These are phyloP conservation scores for Fusarium metavorans DNA, from an alignment of 2,329 filamentous ascomycete genomes.

Conservation along the genomic window DNA sequence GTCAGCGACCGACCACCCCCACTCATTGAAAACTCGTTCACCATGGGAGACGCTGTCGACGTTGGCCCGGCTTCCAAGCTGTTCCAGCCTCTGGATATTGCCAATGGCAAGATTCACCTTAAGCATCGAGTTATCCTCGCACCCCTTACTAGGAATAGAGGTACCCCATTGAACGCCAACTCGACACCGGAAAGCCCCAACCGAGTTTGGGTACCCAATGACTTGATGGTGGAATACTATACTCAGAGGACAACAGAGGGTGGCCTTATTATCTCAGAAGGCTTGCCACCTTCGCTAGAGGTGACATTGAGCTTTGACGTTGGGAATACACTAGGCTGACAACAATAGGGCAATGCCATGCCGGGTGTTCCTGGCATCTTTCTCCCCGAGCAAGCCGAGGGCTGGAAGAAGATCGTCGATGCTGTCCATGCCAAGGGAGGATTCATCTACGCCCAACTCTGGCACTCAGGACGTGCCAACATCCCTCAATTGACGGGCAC, in stretches of 20 bases:
- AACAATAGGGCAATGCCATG: slow-evolving; percentile 46
- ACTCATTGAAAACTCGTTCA: neutral
- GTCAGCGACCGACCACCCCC: neutral
- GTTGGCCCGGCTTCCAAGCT: slow-evolving; percentile 36
- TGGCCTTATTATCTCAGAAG: slow-evolving; percentile 59
- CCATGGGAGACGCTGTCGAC: slow-evolving; percentile 28
- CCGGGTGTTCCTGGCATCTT: slow-evolving; percentile 70
- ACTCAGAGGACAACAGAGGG: slow-evolving; percentile 55
- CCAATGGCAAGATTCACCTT: slow-evolving; percentile 59
- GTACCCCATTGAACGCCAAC: slow-evolving; percentile 55
- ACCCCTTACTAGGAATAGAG: slow-evolving; percentile 66
- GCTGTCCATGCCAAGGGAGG: slow-evolving; percentile 72
- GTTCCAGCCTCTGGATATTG: slow-evolving; percentile 50
- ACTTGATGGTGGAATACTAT: slow-evolving; percentile 58
- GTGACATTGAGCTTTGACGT: neutral
- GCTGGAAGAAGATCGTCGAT: slow-evolving; percentile 70
- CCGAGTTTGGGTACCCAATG: slow-evolving; percentile 51
- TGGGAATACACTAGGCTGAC: neutral
- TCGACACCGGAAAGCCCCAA: slow-evolving; percentile 62
- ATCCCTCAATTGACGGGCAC: slow-evolving; percentile 53
- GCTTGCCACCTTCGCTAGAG: slow-evolving; percentile 61
- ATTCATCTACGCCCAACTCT: slow-evolving; percentile 73
- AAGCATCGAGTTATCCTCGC: slow-evolving; percentile 64
- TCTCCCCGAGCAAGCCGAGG: slow-evolving; percentile 63
- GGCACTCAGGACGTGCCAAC: slow-evolving; percentile 55